Evolutionary conservation across 2,329 filamentous ascomycete genomes (phyloP).

Genomic region (Fusarium sacchari): DNA sequence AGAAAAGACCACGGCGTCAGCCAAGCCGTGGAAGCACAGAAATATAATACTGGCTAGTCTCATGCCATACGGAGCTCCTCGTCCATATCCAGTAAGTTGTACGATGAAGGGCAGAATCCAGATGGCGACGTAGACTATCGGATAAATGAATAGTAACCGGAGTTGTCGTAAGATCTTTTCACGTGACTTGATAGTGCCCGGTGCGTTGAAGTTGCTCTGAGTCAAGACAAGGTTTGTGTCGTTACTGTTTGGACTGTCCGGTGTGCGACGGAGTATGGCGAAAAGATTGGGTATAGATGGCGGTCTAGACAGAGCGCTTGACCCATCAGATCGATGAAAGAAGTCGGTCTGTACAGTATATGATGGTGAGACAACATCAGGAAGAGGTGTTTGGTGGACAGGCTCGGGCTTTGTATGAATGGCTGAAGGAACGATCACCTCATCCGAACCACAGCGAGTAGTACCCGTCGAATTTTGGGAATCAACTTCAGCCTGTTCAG

Average conservation of each 20-base stretch:
- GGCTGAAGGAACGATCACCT: conserved; percentile 1
- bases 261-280: conserved; percentile 34
- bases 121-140: conserved; percentile 74
- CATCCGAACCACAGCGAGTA: conserved; percentile 16
- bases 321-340: conserved; percentile 10
- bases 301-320: conserved; percentile 17
- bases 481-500: conserved; percentile 18
- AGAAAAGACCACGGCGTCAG: conserved; percentile 75
- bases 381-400: neutral
- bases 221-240: conserved; percentile 23
- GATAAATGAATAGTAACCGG: conserved; percentile 79
- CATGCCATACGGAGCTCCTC: conserved; percentile 64
- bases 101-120: conserved; percentile 78
- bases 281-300: conserved; percentile 43
- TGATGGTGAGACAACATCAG: neutral
- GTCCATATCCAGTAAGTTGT: conserved; percentile 60
- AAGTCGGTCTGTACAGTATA: neutral
- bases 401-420: conserved; percentile 3
- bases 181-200: conserved; percentile 53
- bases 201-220: conserved; percentile 34
- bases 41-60: conserved; percentile 65
- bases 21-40: conserved; percentile 72
- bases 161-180: conserved; percentile 73
- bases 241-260: conserved; percentile 27
- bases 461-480: conserved; percentile 18